A percentile compares a stretch with the other conserved stretches of the same genome.
Evolutionary conservation across 75 land plant species (phyloP).

Genomic region (Chamaecyparis obtusa): DNA sequence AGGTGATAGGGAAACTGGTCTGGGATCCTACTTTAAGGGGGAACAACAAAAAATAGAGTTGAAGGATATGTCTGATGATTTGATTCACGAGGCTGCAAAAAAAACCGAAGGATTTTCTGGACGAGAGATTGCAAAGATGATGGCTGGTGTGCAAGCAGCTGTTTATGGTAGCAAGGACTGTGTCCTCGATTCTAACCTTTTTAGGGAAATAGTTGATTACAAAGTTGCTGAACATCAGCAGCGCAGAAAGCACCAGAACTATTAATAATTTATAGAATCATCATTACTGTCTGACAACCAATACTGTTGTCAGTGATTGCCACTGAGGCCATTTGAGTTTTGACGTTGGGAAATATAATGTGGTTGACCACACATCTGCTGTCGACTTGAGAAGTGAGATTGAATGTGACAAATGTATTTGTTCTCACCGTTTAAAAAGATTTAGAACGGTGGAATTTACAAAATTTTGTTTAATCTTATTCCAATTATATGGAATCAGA

Average conservation of each 20-base stretch:
- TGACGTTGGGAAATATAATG: background rate
- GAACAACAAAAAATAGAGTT: slow-evolving; percentile 64
- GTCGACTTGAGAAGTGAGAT: background rate
- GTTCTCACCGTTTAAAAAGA: background rate
- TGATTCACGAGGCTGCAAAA: slow-evolving; percentile 70
- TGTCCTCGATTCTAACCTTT: slow-evolving; percentile 62
- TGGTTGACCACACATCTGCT: background rate
- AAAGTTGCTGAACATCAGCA: slow-evolving; percentile 83
- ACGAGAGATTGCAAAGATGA: slow-evolving; percentile 92
- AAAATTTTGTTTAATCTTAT: background rate
- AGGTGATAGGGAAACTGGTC: slow-evolving; percentile 22
- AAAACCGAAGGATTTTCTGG: slow-evolving; percentile 96
- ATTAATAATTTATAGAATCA: background rate
- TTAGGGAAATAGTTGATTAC: slow-evolving; percentile 79
- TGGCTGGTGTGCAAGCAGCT: slow-evolving; percentile 91
- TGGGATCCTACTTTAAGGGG: slow-evolving; percentile 36
- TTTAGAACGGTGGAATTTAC: background rate
- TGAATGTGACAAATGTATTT: background rate
- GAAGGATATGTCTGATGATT: slow-evolving; percentile 75
- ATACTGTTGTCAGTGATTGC: background rate
- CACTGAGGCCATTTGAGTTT: background rate
- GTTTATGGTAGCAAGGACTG: slow-evolving; percentile 86
- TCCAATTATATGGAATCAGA: background rate
- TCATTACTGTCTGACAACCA: background rate
- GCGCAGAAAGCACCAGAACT: slow-evolving; percentile 25